Evolutionary conservation across 192 early-diverging fungal genomes (phyloP), one percentile per base, ranked within the genome.

Genomic region (Coemansia aciculifera): DNA sequence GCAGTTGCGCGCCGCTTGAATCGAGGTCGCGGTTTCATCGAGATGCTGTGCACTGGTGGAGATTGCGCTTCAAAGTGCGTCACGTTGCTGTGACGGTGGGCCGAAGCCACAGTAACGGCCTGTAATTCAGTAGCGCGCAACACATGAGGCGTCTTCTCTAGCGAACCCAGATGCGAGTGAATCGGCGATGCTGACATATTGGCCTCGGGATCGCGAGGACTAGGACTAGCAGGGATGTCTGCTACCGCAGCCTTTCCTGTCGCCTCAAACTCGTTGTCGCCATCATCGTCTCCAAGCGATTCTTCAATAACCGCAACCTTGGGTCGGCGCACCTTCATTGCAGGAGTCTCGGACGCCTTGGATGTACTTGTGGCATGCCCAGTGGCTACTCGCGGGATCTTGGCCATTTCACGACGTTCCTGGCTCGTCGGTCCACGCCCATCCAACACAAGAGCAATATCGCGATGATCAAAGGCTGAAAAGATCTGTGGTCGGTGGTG

Each of bases 221-320:
- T 27, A 12, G 27, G 27, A 19, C 32, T 27, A 21, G 4, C 3
- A 36, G 19, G 59, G 23, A 63, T 27, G 10, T 48, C 64, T 8
- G 15, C 32, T 10, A n/a, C 59, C 38, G 17, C 3, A 11, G 21
- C 10, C 17, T 13, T 23, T 21, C 19, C 59, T 8, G 13, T 39
- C 43, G 49, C 49, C 5, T 12, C 67, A 31, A 17, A 5, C n/a
- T 39, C 40, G 7, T 32, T 29, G 13, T 31, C 72, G 32, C 21
- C 17, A 17, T 81, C 73, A 34, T 52, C 36, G 0, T 54, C 62
- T 15, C 59, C 72, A 40, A 67, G 59, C 4, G 80, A 66, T 43
- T 82, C 80, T n/a, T 82, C 79, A 39, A 82, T 82, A 21, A 82
- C 44, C 3, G 79, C 79, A 24, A 77, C 74, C 24, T 82, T 82